A percentile compares a stretch with the other conserved stretches of the same genome.
Conservation (phyloP, 73 alveolate species). For the Urostyla sp. region DNA sequence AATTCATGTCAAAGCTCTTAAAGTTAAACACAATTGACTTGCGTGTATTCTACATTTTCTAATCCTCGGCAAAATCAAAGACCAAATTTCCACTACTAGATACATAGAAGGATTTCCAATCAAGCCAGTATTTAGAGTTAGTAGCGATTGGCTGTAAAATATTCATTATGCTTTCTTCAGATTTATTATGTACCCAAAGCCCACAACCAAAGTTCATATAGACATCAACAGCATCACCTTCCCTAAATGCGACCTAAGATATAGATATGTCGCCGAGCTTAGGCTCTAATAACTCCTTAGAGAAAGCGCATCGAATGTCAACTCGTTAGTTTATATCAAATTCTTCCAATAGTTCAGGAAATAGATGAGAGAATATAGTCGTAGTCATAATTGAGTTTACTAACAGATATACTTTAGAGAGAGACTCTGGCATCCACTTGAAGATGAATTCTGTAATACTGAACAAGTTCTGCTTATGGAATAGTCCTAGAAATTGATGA, state of each 20-base stretch:
- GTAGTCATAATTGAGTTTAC: conserved; percentile 11
- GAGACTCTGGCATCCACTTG: background rate
- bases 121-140: background rate
- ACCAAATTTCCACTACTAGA: background rate
- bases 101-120: conserved; percentile 30
- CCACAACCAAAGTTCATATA: conserved; percentile 40
- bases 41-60: background rate
- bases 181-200: background rate
- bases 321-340: conserved; percentile 6
- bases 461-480: conserved; percentile 15
- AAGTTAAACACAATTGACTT: background rate
- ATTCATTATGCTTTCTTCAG: background rate
- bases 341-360: conserved; percentile 13
- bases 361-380: background rate
- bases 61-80: background rate
- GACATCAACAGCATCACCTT: background rate
- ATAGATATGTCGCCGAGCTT: conserved; percentile 24
- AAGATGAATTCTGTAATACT: background rate
- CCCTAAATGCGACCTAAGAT: conserved; percentile 28
- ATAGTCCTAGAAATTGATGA: conserved; percentile 19
- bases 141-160: background rate
- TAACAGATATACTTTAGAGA: background rate
- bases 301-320: conserved; percentile 38
- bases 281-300: conserved; percentile 5
- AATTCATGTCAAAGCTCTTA: background rate